Evolutionary conservation across 179 eudicot species (phyloP).

Genomic region (Spergularia azorica): DNA sequence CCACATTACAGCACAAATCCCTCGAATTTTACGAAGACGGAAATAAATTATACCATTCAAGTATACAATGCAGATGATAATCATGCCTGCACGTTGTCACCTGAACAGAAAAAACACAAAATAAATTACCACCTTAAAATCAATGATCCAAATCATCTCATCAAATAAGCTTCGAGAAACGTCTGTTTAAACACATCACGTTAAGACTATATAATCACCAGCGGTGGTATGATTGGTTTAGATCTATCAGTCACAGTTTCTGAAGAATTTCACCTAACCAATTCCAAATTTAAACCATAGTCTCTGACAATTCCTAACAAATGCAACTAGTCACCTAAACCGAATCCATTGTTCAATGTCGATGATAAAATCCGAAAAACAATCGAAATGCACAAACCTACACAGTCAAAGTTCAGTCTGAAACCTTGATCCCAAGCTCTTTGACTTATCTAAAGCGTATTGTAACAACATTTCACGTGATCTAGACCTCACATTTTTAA

Average conservation of each 20-base stretch:
- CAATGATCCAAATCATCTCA: not conserved
- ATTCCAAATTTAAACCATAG: not conserved
- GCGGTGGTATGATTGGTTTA: too few species aligned
- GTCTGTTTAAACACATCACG: not conserved
- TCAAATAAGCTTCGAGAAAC: not conserved
- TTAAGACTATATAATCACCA: not conserved
- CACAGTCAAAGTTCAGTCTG: constrained; percentile 3
- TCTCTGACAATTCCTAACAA: not conserved
- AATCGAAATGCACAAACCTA: not conserved
- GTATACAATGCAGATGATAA: constrained; percentile 86
- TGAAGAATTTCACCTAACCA: too few species aligned
- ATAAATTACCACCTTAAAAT: not conserved
- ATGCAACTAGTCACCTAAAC: not conserved
- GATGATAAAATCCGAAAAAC: not conserved
- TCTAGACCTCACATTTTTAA: not conserved
- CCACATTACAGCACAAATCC: too few species aligned
- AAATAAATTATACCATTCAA: constrained; percentile 59
- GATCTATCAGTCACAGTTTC: too few species aligned
- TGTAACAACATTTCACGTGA: too few species aligned
- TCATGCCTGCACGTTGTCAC: constrained; percentile 86
- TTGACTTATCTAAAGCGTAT: not conserved
- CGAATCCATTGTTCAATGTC: not conserved
- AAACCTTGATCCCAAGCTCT: not conserved
- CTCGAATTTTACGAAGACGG: not conserved
- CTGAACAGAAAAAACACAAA: constrained; percentile 34